Evolutionary conservation across 352 stramenopile genomes (phyloP).

Genomic region (Saprolegnia diclina): DNA sequence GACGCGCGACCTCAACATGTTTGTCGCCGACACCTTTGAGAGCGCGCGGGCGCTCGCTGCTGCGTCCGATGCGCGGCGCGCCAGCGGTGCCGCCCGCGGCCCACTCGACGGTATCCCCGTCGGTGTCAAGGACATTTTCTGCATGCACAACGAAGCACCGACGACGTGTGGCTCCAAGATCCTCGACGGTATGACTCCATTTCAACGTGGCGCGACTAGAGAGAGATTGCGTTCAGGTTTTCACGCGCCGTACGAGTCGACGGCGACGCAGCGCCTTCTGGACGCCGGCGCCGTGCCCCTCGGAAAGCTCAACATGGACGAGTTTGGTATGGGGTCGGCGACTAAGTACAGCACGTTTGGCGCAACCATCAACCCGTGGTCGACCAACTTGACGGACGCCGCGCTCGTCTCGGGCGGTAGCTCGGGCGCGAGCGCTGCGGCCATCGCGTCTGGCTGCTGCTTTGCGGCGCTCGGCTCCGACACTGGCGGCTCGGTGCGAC

Average conservation of each 20-base stretch:
- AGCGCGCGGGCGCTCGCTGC: slow-evolving; percentile 57
- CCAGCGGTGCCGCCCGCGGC: slow-evolving; percentile 36
- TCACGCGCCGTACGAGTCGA: slow-evolving; percentile 87
- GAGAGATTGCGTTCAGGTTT: slow-evolving; percentile 42
- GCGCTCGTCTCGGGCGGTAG: slow-evolving; percentile 88
- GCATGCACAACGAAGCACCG: slow-evolving; percentile 73
- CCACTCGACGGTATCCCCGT: slow-evolving; percentile 93
- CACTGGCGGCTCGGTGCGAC: slow-evolving; percentile 94
- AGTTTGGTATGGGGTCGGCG: slow-evolving; percentile 98
- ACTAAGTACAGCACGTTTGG: slow-evolving; percentile 88
- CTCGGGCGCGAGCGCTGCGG: slow-evolving; percentile 90
- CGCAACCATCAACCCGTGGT: slow-evolving; percentile 86
- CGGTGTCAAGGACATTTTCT: slow-evolving; percentile 96
- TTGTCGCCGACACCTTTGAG: slow-evolving; percentile 66
- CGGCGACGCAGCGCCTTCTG: slow-evolving; percentile 75
- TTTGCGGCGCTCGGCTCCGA: slow-evolving; percentile 95
- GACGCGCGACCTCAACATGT: slow-evolving; percentile 72
- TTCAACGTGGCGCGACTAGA: neutral
- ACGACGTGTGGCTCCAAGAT: slow-evolving; percentile 89
- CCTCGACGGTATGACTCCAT: slow-evolving; percentile 43
- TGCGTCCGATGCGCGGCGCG: slow-evolving; percentile 72
- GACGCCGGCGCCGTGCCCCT: slow-evolving; percentile 89
- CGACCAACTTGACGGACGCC: slow-evolving; percentile 41
- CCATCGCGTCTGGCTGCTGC: slow-evolving; percentile 88
- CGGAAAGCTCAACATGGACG: slow-evolving; percentile 98